These are phyloP conservation scores for Dalbergia oliveri DNA, from an alignment of 306 rosid genomes.

Conservation along the genomic window DNA sequence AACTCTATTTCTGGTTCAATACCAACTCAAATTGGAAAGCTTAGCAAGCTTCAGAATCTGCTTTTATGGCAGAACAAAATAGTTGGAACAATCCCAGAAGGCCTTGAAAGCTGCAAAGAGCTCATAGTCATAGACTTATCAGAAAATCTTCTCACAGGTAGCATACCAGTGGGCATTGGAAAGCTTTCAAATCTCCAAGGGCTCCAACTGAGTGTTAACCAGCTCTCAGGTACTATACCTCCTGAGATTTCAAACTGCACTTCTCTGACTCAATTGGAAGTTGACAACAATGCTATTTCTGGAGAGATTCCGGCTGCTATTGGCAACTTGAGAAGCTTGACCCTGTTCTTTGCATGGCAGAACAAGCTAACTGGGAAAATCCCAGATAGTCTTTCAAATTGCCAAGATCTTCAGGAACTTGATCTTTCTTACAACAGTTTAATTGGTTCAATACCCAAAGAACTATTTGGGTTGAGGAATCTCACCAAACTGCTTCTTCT, in stretches of 20 bases:
- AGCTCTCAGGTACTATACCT: conserved; percentile 74
- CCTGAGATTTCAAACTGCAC: conserved; percentile 72
- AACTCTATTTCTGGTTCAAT: conserved; percentile 74
- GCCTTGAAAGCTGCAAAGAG: conserved; percentile 70
- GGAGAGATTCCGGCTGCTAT: conserved; percentile 75
- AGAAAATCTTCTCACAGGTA: conserved; percentile 74
- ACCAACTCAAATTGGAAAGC: conserved; percentile 70
- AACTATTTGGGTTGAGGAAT: conserved; percentile 64
- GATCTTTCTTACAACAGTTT: conserved; percentile 80
- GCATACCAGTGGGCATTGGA: conserved; percentile 75
- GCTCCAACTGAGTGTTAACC: conserved; percentile 85
- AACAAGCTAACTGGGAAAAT: conserved; percentile 76
- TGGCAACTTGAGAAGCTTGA: conserved; percentile 78
- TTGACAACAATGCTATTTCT: conserved; percentile 79
- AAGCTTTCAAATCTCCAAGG: conserved; percentile 69
- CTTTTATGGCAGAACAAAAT: conserved; percentile 80
- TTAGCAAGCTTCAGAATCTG: conserved; percentile 66
- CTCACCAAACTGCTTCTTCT: conserved; percentile 76
- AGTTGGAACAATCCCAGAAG: conserved; percentile 74
- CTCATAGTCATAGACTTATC: conserved; percentile 74
- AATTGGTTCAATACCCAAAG: conserved; percentile 71
- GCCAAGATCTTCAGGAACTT: conserved; percentile 71
- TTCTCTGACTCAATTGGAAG: conserved; percentile 68
- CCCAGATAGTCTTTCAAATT: conserved; percentile 76
- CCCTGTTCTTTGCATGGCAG: conserved; percentile 78